Evolutionary conservation across 108 stramenopile genomes (phyloP), one percentile per base, ranked within the genome.

Genomic region (Pinguiococcus pyrenoidosus): DNA sequence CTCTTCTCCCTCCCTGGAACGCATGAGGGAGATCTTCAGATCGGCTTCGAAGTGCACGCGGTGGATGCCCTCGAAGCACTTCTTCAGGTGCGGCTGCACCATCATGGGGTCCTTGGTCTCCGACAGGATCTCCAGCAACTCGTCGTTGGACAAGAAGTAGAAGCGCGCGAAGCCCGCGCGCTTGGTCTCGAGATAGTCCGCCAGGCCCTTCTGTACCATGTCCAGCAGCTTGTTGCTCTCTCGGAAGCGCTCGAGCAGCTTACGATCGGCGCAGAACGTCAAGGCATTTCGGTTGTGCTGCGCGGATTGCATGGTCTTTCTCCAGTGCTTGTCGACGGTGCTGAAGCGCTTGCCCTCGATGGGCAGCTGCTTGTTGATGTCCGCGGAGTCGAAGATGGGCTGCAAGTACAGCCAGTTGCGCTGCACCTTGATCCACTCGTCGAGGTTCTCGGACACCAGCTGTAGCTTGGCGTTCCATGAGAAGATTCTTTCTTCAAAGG

Each of bases 361-460:
- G 20, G 74, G 76, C 27, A 77, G 68, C 64, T 77, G 74, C 65
- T 70, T 69, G 50, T 72, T 73, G 41, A 77, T 77, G 44, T 77
- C 76, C 7, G 65, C 58, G 3, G 73, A 73, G 37, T 71, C 74
- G 29, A 77, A 77, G 32, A 77, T 77, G 6, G 76, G 76, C 29
- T 77, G 70, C 32, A 77, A 46, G 42, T 77, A 77, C 16, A 75
- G 35, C 76, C 76, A 77, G 32, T 69, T 62, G 9, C 71, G 56
- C 54, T 77, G 76, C 46, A 74, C 69, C 1, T 54, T 33, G 5
- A 69, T 21, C 72, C 70, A 72, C 17, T 59, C 67, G n/a, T 72
- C 71, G 18, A 74, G 23, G n/a, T 72, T 46, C 32, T 72, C 69
- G 25, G 54, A 54, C 21, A 55, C 54, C 7, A 32, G 66, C 63